These are phyloP conservation scores for Suillus sp. DNA, from an alignment of 768 basidiomycete species.

Conservation along the genomic window DNA sequence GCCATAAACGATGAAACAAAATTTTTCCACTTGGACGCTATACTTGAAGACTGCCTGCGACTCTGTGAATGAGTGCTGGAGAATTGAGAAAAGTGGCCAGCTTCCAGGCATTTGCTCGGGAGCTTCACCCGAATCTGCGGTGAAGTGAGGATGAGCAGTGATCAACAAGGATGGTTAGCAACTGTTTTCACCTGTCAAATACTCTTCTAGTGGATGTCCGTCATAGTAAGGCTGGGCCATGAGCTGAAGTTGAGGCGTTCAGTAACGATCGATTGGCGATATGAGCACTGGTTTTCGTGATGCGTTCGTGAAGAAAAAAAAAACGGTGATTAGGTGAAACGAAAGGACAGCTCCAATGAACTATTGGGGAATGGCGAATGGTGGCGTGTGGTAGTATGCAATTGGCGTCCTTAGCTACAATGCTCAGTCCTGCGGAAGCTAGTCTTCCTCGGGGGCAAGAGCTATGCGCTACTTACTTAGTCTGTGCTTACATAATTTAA, in stretches of 20 bases:
- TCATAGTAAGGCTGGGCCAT: slow-evolving; percentile 84
- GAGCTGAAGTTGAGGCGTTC: slow-evolving; percentile 11
- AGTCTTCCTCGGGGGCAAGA: not conserved
- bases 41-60: slow-evolving; percentile 18
- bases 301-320: slow-evolving; percentile 21
- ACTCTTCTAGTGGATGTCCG: slow-evolving; percentile 74
- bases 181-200: slow-evolving; percentile 58
- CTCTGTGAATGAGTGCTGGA: slow-evolving; percentile 20
- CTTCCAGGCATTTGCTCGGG: slow-evolving; percentile 61
- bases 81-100: slow-evolving; percentile 36
- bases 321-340: slow-evolving; percentile 30
- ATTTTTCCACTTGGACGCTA: slow-evolving; percentile 29
- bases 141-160: slow-evolving; percentile 14
- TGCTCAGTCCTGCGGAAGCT: not conserved
- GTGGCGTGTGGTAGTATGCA: not conserved
- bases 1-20: slow-evolving; percentile 28
- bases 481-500: slow-evolving; percentile 1
- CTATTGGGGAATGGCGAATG: not conserved
- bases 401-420: not conserved
- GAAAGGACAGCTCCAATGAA: slow-evolving; percentile 15
- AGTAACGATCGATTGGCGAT: slow-evolving; percentile 12
- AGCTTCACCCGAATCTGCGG: slow-evolving; percentile 60
- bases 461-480: not conserved
- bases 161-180: slow-evolving; percentile 8
- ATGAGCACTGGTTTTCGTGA: slow-evolving; percentile 24